Percentiles rank a stretch among this genome's conserved stretches.
phyloP scores from a whole-genome alignment of 2,329 filamentous ascomycete genomes.

The Alternaria infectoria region DNA sequence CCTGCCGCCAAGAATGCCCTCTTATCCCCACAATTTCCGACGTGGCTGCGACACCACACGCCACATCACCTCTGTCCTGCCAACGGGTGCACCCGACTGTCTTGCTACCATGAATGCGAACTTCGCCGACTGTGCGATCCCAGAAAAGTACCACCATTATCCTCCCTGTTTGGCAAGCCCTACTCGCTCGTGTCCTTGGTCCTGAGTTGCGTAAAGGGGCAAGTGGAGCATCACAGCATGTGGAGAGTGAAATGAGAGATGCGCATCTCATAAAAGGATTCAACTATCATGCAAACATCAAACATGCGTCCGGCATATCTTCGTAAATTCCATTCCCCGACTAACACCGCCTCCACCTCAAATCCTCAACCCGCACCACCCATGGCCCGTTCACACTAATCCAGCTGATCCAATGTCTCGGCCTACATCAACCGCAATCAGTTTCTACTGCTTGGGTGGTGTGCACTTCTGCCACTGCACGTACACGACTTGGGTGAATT shows the following conservation, averaged over 20 bases:
- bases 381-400: conserved; percentile 13
- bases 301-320: conserved; percentile 2
- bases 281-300: conserved; percentile 5
- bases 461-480: conserved; percentile 54
- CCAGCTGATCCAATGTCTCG: conserved; percentile 9
- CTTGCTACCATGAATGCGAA: neutral
- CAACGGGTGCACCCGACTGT: neutral
- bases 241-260: neutral
- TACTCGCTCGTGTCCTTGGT: neutral
- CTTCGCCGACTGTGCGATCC: neutral
- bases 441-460: conserved; percentile 14
- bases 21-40: conserved; percentile 8
- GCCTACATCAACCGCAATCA: conserved; percentile 16
- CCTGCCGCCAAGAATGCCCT: conserved; percentile 17
- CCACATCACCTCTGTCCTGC: neutral
- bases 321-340: neutral
- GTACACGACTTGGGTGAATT: conserved; percentile 54
- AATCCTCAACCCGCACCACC: conserved; percentile 1
- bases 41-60: conserved; percentile 3
- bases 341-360: conserved; percentile 15
- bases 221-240: neutral
- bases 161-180: neutral
- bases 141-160: neutral
- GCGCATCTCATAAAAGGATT: conserved; percentile 17
- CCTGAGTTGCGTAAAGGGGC: neutral